These are phyloP conservation scores for Leccinum griseonigrum DNA, from an alignment of 1,284 basidiomycete genomes.

Conservation along the genomic window DNA sequence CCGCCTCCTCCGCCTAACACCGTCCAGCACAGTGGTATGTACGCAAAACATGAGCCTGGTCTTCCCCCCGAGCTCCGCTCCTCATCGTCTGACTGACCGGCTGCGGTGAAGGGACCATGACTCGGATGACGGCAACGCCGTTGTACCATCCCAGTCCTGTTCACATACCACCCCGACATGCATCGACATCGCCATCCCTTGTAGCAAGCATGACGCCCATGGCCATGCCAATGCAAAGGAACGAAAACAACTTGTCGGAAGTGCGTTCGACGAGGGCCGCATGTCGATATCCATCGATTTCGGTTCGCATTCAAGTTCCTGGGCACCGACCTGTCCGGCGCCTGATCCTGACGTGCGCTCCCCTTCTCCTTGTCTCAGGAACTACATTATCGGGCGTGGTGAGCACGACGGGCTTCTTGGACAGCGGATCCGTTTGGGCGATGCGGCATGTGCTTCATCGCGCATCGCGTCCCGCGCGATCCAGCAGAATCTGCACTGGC, in stretches of 20 bases:
- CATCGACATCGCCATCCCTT: slow-evolving; percentile 24
- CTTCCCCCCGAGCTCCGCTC: too few species aligned
- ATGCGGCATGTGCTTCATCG: slow-evolving; percentile 71
- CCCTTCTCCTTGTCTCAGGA: slow-evolving; percentile 38
- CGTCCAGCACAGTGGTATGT: slow-evolving; percentile 6
- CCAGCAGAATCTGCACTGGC: slow-evolving; percentile 78
- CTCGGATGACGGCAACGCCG: slow-evolving; percentile 5
- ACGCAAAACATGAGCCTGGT: background rate
- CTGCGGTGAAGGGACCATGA: background rate
- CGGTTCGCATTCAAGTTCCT: slow-evolving; percentile 42
- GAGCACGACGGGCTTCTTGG: slow-evolving; percentile 30
- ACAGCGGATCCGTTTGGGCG: background rate
- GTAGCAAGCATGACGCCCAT: background rate
- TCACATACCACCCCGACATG: slow-evolving; percentile 31
- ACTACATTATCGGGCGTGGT: slow-evolving; percentile 83
- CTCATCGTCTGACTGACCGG: background rate
- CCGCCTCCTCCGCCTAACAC: background rate
- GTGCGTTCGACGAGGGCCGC: slow-evolving; percentile 52
- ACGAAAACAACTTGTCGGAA: slow-evolving; percentile 5
- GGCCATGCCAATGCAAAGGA: background rate
- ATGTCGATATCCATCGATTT: slow-evolving; percentile 80
- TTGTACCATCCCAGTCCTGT: slow-evolving; percentile 35
- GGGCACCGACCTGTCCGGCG: background rate
- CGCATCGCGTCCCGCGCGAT: slow-evolving; percentile 72
- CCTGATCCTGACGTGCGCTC: background rate